Base-by-base conservation (phyloP, 2,329 filamentous ascomycete genomes). In the Claviceps sp. region DNA sequence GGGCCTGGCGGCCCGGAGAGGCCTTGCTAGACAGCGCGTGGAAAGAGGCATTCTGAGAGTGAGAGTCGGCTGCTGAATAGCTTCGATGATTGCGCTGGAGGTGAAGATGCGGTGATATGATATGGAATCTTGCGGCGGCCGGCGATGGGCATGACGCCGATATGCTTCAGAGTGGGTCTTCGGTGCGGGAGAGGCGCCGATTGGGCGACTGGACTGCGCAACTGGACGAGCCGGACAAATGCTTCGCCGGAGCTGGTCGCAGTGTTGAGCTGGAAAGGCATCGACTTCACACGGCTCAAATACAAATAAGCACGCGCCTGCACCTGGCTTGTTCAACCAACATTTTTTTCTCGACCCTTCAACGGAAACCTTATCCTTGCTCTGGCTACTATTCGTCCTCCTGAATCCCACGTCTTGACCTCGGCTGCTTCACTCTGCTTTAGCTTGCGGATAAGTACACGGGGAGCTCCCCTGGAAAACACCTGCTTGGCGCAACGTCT, bases 41-140 rank as follows among this genome's bases (percentile, higher is more conserved):
- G n/a, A 40, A 22, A 57, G 48, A 4, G 58, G 48, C 61, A 64
- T 62, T 22, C 41, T 43, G 45, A 3, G 5, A 7, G 6, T 24
- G 30, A 8, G 24, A 5, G 26, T 4, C 8, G 30, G 30, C 30
- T 2, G 30, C 30, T 11, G 30, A 34, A 34, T 11, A 34, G 30
- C 30, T 34, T 34, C n/a, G 17, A 16, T 34, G 24, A n/a, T n/a
- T 26, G 14, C 24, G 43, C 30, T 34, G 30, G 30, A 34, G 10
- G 30, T 34, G 10, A 34, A 34, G 30, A 34, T 34, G 10, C 10
- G 30, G 30, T 34, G 8, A 30, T 7, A 26, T 24, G 47, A 37
- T 19, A 13, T 16, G 10, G 41, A 14, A 17, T 44, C 13, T 44
- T 14, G 42, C 11, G 24, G 24, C n/a, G 39, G 10, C 6, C 6